phyloP scores from a whole-genome alignment of 83 land plant species.

The Larix sibirica region DNA sequence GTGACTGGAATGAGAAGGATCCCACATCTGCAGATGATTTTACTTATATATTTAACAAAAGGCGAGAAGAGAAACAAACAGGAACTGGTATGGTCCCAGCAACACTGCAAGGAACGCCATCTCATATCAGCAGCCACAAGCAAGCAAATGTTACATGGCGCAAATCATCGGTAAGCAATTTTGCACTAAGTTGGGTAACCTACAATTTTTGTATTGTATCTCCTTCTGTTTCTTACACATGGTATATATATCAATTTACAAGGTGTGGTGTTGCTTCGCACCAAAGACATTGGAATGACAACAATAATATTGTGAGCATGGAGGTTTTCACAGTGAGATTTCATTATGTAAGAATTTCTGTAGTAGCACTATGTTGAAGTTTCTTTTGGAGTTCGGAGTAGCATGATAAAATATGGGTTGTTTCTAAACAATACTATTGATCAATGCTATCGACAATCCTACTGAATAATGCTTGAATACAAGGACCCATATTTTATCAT shows the following conservation, averaged over 20 bases:
- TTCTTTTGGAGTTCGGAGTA: too few relatives aligned
- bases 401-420: too few relatives aligned
- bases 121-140: conserved; percentile 1
- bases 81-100: conserved; percentile 29
- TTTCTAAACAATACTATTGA: not conserved
- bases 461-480: not conserved
- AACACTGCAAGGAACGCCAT: conserved; percentile 20
- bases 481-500: not conserved
- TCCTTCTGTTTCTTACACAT: too few relatives aligned
- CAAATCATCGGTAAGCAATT: conserved; percentile 4
- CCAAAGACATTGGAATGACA: conserved; percentile 12
- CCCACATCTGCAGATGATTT: conserved; percentile 79
- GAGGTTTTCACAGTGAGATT: too few relatives aligned
- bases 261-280: conserved; percentile 16
- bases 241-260: not conserved
- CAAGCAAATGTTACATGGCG: not conserved
- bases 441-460: not conserved
- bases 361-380: too few relatives aligned
- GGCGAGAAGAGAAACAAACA: conserved; percentile 55
- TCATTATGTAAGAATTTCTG: too few relatives aligned
- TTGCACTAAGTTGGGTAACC: not conserved
- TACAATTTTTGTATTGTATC: not conserved
- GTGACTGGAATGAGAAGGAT: conserved; percentile 69
- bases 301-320: not conserved
- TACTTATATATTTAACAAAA: conserved; percentile 60